Conservation (phyloP, 306 rosid genomes). For the Quercus robur region DNA sequence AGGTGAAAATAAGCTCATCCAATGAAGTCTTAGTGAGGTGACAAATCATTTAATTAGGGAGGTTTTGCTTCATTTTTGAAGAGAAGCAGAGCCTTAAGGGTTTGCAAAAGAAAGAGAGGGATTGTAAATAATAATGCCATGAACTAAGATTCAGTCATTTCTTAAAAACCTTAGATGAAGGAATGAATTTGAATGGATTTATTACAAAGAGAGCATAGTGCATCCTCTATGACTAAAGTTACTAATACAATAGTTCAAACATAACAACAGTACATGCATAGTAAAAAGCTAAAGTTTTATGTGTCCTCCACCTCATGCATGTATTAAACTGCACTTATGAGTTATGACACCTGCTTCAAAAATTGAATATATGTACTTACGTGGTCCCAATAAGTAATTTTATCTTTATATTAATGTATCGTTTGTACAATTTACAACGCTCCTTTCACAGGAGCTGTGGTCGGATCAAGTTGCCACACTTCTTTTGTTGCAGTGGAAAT, state of each 20-base stretch:
- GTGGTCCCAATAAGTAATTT: not conserved
- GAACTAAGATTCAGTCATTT: not conserved
- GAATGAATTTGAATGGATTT: not conserved
- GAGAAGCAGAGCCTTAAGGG: not conserved
- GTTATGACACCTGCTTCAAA: not conserved
- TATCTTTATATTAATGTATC: not conserved
- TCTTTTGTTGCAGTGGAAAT: slow-evolving; percentile 54
- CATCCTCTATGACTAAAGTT: not conserved
- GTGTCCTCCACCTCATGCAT: not conserved
- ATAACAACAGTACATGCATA: not conserved
- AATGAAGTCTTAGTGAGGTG: no score
- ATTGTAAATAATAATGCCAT: not conserved
- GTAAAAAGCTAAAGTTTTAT: not conserved
- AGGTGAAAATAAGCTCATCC: no score
- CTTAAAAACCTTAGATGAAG: not conserved
- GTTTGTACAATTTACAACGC: not conserved
- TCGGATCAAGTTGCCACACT: slow-evolving; percentile 51
- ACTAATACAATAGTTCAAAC: not conserved
- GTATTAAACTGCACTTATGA: not conserved
- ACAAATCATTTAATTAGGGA: no score
- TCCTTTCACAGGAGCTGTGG: not conserved
- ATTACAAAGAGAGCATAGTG: not conserved
- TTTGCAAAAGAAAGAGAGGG: not conserved
- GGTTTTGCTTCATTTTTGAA: not conserved
- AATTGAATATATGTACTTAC: not conserved